A percentile compares a stretch with the other conserved stretches of the same genome.
Conservation (phyloP, 1,284 basidiomycete species). For the Trichosporon coremiiforme region DNA sequence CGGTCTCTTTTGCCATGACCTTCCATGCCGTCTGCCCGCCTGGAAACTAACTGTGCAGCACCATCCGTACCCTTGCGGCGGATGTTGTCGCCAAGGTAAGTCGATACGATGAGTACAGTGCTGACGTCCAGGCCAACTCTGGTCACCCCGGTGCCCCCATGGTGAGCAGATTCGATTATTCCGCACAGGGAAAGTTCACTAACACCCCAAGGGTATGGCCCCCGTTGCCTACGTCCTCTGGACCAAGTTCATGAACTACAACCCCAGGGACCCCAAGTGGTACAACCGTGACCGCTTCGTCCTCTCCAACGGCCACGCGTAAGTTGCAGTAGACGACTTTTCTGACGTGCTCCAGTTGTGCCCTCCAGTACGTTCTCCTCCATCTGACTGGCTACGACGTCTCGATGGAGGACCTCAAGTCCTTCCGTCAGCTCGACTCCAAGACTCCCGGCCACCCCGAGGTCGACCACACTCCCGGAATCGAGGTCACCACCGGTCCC, state of each 20-base stretch:
- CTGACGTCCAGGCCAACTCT: conserved; percentile 72
- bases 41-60: conserved; percentile 39
- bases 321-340: conserved; percentile 26
- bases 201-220: conserved; percentile 65
- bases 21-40: not conserved
- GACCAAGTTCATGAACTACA: conserved; percentile 76
- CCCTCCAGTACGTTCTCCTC: conserved; percentile 59
- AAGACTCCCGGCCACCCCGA: conserved; percentile 92
- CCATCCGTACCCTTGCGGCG: conserved; percentile 58
- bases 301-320: conserved; percentile 58
- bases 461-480: conserved; percentile 80
- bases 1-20: not conserved
- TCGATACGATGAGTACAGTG: conserved; percentile 47
- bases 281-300: conserved; percentile 74
- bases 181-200: no score
- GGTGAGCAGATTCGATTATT: conserved; percentile 53
- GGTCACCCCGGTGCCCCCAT: conserved; percentile 91
- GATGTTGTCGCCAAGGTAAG: conserved; percentile 58
- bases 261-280: conserved; percentile 87
- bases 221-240: conserved; percentile 85
- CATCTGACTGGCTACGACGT: conserved; percentile 58
- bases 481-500: conserved; percentile 95
- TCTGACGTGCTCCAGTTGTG: conserved; percentile 64
- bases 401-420: conserved; percentile 60
- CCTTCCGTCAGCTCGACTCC: conserved; percentile 72